Conservation (phyloP, 75 land plant species). For the Larix kaempferi region DNA sequence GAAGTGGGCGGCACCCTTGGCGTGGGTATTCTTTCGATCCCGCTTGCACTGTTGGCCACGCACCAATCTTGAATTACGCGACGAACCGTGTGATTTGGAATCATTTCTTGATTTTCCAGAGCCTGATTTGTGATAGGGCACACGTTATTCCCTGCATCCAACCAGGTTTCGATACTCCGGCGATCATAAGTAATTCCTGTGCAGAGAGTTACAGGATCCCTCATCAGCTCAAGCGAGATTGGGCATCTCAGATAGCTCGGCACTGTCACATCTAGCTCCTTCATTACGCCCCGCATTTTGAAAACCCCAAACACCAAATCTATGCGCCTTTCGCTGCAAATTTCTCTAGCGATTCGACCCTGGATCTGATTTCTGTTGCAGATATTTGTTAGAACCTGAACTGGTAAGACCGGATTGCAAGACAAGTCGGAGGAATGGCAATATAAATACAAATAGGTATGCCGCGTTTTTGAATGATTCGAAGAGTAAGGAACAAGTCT, state of each 20-base stretch:
- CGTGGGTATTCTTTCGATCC: slow-evolving; percentile 46
- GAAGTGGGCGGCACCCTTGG: slow-evolving; percentile 37
- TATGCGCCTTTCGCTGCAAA: too few relatives aligned
- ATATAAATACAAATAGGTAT: too few relatives aligned
- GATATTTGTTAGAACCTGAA: too few relatives aligned
- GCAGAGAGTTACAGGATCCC: slow-evolving; percentile 42
- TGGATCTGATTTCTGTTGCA: too few relatives aligned
- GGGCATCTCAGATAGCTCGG: slow-evolving; percentile 40
- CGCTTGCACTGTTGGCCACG: slow-evolving; percentile 33
- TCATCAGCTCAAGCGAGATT: slow-evolving; percentile 46
- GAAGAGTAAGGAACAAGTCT: too few relatives aligned
- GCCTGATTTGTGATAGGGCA: slow-evolving; percentile 37
- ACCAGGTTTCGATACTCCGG: slow-evolving; percentile 50
- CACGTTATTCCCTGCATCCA: slow-evolving; percentile 26
- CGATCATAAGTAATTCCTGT: slow-evolving; percentile 51
- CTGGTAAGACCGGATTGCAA: too few relatives aligned
- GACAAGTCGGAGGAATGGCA: too few relatives aligned
- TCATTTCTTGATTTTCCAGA: slow-evolving; percentile 9
- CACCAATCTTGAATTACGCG: slow-evolving; percentile 61
- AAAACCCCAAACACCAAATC: too few relatives aligned
- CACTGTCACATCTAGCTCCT: slow-evolving; percentile 3
- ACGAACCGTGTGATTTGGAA: slow-evolving; percentile 59
- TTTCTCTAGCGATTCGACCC: too few relatives aligned
- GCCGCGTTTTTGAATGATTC: too few relatives aligned
- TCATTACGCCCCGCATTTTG: neutral